Conservation (phyloP, 2,329 filamentous ascomycete species). For the Aspergillus luchuensis region DNA sequence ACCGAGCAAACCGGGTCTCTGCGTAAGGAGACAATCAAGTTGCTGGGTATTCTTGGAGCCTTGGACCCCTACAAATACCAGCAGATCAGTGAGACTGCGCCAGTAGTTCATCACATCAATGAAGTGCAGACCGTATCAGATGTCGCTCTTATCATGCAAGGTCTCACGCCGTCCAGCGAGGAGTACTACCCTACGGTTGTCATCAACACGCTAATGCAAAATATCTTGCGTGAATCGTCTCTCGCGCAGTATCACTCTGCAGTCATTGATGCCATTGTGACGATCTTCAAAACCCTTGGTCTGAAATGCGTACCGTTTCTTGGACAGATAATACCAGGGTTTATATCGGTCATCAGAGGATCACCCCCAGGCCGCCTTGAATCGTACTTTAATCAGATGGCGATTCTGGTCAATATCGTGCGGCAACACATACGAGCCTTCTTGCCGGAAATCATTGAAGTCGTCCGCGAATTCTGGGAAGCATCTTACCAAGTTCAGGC, state of each 20-base stretch:
- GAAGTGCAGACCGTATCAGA: constrained; percentile 77
- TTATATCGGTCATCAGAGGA: constrained; percentile 82
- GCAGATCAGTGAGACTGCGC: constrained; percentile 85
- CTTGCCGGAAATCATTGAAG: constrained; percentile 79
- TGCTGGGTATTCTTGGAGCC: constrained; percentile 93
- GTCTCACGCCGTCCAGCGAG: constrained; percentile 92
- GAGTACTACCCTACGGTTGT: constrained; percentile 98
- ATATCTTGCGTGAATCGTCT: constrained; percentile 85
- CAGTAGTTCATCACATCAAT: constrained; percentile 72
- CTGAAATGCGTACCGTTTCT: constrained; percentile 96
- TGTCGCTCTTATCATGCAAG: constrained; percentile 97
- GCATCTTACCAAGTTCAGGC: constrained; percentile 77
- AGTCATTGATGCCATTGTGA: constrained; percentile 97
- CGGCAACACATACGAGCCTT: constrained; percentile 94
- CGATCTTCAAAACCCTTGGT: constrained; percentile 94
- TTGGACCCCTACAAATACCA: constrained; percentile 94
- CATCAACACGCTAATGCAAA: constrained; percentile 87
- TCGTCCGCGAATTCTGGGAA: constrained; percentile 89
- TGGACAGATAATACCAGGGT: constrained; percentile 90
- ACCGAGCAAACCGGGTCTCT: constrained; percentile 84
- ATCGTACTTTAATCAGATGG: constrained; percentile 96
- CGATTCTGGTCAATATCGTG: constrained; percentile 90
- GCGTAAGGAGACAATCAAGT: constrained; percentile 90
- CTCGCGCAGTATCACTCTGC: constrained; percentile 87
- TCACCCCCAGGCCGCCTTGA: constrained; percentile 78